These are phyloP conservation scores for Colletotrichum destructivum DNA, from an alignment of 2,329 filamentous ascomycete genomes.

Conservation along the genomic window DNA sequence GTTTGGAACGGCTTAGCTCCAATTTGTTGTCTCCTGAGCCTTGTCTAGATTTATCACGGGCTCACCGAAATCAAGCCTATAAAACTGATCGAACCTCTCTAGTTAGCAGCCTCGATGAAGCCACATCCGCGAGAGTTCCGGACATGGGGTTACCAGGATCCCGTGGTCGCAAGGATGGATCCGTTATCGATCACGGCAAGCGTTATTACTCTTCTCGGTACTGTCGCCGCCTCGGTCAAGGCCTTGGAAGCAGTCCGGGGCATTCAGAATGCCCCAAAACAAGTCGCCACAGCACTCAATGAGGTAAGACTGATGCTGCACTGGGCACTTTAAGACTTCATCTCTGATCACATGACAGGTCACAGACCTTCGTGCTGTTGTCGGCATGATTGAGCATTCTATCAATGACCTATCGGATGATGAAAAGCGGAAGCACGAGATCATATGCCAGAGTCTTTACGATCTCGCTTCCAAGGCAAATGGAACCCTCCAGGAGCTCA, in stretches of 20 bases:
- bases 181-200: slow-evolving; percentile 14
- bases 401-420: neutral
- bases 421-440: neutral
- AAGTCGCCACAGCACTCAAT: neutral
- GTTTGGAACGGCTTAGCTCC: neutral
- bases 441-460: neutral
- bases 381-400: slow-evolving; percentile 3
- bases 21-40: neutral
- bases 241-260: slow-evolving; percentile 2
- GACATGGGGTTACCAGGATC: neutral
- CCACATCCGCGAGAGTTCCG: neutral
- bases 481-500: neutral
- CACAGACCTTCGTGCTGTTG: slow-evolving; percentile 1
- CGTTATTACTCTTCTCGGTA: neutral
- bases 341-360: neutral
- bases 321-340: neutral
- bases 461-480: neutral
- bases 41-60: neutral
- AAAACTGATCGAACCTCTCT: neutral
- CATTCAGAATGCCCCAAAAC: neutral
- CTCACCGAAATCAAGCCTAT: neutral
- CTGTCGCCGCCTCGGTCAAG: neutral
- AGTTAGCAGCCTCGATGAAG: neutral
- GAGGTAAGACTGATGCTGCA: neutral
- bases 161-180: neutral